Conservation (phyloP, 208 protist species). For the Leishmania tropica region DNA sequence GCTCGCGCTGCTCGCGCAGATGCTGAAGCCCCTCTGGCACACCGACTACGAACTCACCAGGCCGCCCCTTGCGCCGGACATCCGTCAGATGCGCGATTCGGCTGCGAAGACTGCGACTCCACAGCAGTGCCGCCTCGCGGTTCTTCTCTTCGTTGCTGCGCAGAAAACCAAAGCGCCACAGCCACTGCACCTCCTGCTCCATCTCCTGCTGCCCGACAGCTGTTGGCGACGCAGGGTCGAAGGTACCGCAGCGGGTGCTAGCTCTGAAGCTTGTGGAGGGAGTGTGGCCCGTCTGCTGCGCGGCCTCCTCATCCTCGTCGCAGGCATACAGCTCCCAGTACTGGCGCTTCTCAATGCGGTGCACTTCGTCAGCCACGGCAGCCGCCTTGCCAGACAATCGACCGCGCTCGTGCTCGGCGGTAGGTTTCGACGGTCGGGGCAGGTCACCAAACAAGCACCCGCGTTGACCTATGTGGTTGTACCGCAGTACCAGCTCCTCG, state of each 20-base stretch:
- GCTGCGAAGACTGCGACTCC: conserved; percentile 56
- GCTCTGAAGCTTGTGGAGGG: not conserved
- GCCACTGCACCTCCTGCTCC: conserved; percentile 61
- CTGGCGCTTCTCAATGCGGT: conserved; percentile 40
- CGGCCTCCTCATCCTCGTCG: conserved; percentile 39
- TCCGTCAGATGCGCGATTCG: conserved; percentile 87
- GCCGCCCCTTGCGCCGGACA: conserved; percentile 69
- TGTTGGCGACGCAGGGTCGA: conserved; percentile 2
- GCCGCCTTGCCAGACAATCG: conserved; percentile 9
- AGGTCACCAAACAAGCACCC: conserved; percentile 66
- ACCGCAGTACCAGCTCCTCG: conserved; percentile 80
- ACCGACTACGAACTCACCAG: conserved; percentile 88
- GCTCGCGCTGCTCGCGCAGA: conserved; percentile 77
- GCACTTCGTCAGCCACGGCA: conserved; percentile 27
- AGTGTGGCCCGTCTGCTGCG: not conserved
- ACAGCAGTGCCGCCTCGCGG: conserved; percentile 61
- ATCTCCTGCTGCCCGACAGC: conserved; percentile 37
- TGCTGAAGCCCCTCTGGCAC: conserved; percentile 86
- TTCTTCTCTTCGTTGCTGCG: conserved; percentile 62
- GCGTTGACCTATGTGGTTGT: conserved; percentile 67
- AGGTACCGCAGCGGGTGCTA: conserved; percentile 11
- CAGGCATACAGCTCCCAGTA: conserved; percentile 34
- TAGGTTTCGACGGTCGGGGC: not conserved
- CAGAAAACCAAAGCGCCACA: conserved; percentile 86
- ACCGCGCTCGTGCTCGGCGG: not conserved